Conservation (phyloP, 2,329 filamentous ascomycete species). For the Keithomyces neogunnii region DNA sequence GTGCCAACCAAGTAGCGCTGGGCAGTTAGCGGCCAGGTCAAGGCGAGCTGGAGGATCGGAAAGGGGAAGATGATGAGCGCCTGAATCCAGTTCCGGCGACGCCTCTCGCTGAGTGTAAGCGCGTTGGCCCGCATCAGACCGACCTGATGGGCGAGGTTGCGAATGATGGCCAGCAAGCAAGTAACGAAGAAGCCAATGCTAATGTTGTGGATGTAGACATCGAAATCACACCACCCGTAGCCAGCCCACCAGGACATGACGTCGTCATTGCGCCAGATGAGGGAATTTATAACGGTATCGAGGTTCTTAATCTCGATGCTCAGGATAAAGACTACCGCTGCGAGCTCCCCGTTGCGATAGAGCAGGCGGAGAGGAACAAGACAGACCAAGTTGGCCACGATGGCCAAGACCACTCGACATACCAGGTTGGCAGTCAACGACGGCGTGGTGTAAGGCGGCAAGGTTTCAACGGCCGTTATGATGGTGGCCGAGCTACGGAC, state of each 20-base stretch:
- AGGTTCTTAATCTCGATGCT: constrained; percentile 38
- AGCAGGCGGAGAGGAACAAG: constrained; percentile 44
- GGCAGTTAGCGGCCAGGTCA: constrained; percentile 37
- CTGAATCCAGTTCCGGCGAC: constrained; percentile 35
- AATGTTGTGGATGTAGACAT: constrained; percentile 39
- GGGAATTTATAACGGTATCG: constrained; percentile 38
- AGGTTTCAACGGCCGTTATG: constrained; percentile 2
- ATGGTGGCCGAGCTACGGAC: constrained; percentile 1
- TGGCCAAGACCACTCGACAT: constrained; percentile 37
- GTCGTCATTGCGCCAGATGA: constrained; percentile 46
- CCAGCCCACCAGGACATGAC: constrained; percentile 42
- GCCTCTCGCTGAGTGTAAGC: constrained; percentile 31
- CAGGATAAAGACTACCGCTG: constrained; percentile 40
- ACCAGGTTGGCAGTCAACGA: constrained; percentile 36
- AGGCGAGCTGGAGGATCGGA: constrained; percentile 38
- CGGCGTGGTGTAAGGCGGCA: constrained; percentile 17
- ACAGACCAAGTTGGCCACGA: constrained; percentile 35
- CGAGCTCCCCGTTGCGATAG: constrained; percentile 43
- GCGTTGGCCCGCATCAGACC: constrained; percentile 32
- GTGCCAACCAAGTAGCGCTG: constrained; percentile 42
- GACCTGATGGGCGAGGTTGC: constrained; percentile 43
- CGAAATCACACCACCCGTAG: constrained; percentile 44
- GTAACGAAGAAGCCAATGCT: constrained; percentile 37
- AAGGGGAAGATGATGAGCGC: constrained; percentile 46
- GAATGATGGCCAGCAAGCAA: constrained; percentile 47